Base-by-base conservation (phyloP, 129 eudicot genomes). In the Logfia minima region DNA sequence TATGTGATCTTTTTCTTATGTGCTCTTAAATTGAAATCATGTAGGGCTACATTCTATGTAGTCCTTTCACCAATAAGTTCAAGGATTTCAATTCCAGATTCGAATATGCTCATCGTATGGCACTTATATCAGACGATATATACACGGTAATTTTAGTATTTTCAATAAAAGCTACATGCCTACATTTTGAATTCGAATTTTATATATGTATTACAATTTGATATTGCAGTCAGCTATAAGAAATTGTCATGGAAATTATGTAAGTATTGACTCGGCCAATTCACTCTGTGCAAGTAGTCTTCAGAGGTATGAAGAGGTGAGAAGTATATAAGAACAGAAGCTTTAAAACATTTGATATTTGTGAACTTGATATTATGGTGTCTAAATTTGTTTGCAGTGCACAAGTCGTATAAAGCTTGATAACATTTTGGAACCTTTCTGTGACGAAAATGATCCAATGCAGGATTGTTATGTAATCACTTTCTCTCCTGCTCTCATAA, bases 111-210 rank as follows among this genome's bases (percentile, higher is more conserved):
- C 64, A 80, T 43, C 64, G 75, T 31, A 43, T 74, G 48, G 79
- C 75, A 67, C 70, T 80, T 22, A 65, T 80, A 74, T 80, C 84
- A n/a, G 62, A 74, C 19, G 80, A 74, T n/a, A 76, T 80, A 34
- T 43, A 74, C 28, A 63, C 59, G 80, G 84, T 80, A 75, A 32
- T 2, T 53, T 56, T 29, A 9, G 60, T 64, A 64, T 3, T 22
- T 31, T 61, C n/a, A 13, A 16, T 21, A 39, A 35, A 19, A 31
- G 1, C 10, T 17, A 13, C 13, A 45, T 45, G 11, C 13, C 22
- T 55, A 55, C 61, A 17, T 14, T 55, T 72, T 2, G 8, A 32
- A 17, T n/a, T 59, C 6, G 19, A 22, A 2, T 23, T 35, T 6
- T 74, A 14, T 56, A 21, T 41, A 18, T 39, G 18, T 21, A 18